Evolutionary conservation across 2,329 filamentous ascomycete species (phyloP), one percentile per base, ranked within the genome.

Genomic region (Neocatenulostroma microsporum): DNA sequence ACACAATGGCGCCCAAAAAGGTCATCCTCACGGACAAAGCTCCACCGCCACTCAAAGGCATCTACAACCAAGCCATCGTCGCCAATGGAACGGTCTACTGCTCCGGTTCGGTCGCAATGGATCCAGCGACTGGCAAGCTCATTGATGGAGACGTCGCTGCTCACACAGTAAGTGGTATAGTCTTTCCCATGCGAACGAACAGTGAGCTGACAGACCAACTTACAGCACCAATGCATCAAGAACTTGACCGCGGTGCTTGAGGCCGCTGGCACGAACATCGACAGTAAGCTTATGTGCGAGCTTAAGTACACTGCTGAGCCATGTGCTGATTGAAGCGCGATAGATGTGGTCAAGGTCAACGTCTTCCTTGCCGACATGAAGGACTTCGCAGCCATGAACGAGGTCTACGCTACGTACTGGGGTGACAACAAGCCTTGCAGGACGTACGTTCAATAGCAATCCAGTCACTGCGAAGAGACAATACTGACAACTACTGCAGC

Each of bases 11-110:
- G 13, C 14, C n/a, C 25, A 46, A 54, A 30, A 39, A 48, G 42
- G 44, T 46, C 35, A 37, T 54, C 40, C 36, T 49, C 28, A 54
- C 51, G 21, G 40, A 48, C 17, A 48, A 51, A 17, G 51, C 50
- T 17, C 50, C 51, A 6, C 40, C 42, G 27, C 47, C 50, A 1
- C 36, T 51, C 7, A 37, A 49, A 1, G 53, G 50, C 20, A 47
- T 58, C 41, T 51, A 49, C 41, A 51, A 40, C 40, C 57, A 61
- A 50, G 57, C 57, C 32, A 54, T 61, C 36, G 41, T 59, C 23
- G 55, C 56, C 57, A 76, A 78, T 51, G 78, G 77, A 49, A 73
- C 80, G 56, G 74, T 84, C n/a, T 84, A 81, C 63, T 82, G 78
- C 63, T 81, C 76, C 2, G 80, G 80, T 17, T 69, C 68, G 43